Evolutionary conservation across 768 basidiomycete genomes (phyloP).

Genomic region (Hydnomerulius pinastri): DNA sequence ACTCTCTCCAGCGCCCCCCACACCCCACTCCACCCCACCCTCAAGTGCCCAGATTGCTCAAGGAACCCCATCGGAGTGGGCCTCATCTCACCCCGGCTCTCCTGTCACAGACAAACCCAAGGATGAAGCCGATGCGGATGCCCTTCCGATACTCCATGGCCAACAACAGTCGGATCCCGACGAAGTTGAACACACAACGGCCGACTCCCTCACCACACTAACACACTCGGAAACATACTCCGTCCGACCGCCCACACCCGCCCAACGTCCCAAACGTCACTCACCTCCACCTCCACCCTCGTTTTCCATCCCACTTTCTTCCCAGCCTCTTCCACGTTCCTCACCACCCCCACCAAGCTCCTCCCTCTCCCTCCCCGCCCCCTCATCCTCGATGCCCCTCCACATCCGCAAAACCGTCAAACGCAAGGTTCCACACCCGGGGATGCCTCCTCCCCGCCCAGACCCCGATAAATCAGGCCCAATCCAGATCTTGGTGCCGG

Average conservation of each 20-base stretch:
- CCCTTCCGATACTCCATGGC: not conserved
- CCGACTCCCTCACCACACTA: conserved; percentile 2
- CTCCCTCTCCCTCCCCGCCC: conserved; percentile 7
- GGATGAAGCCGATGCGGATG: conserved; percentile 2
- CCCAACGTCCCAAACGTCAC: conserved; percentile 23
- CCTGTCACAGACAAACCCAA: not conserved
- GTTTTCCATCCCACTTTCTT: conserved; percentile 3
- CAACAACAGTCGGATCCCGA: conserved; percentile 13
- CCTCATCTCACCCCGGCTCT: conserved; percentile 25
- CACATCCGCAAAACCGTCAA: conserved; percentile 29
- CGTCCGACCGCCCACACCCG: conserved; percentile 29
- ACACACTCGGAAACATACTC: conserved; percentile 12
- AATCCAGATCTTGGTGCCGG: conserved; percentile 51
- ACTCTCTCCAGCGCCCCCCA: not conserved
- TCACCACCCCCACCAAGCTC: conserved; percentile 16
- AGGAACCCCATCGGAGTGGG: conserved; percentile 36
- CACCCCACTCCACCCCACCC: conserved; percentile 10
- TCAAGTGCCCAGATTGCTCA: conserved; percentile 11
- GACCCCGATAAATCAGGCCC: conserved; percentile 34
- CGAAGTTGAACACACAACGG: conserved; percentile 2
- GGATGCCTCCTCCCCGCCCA: conserved; percentile 33
- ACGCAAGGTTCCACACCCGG: conserved; percentile 51
- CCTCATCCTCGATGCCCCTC: conserved; percentile 7
- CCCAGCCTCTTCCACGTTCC: conserved; percentile 6
- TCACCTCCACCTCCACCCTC: conserved; percentile 7